These are phyloP conservation scores for Apiotrichum akiyoshidainum DNA, from an alignment of 1,284 basidiomycete genomes.

Conservation along the genomic window DNA sequence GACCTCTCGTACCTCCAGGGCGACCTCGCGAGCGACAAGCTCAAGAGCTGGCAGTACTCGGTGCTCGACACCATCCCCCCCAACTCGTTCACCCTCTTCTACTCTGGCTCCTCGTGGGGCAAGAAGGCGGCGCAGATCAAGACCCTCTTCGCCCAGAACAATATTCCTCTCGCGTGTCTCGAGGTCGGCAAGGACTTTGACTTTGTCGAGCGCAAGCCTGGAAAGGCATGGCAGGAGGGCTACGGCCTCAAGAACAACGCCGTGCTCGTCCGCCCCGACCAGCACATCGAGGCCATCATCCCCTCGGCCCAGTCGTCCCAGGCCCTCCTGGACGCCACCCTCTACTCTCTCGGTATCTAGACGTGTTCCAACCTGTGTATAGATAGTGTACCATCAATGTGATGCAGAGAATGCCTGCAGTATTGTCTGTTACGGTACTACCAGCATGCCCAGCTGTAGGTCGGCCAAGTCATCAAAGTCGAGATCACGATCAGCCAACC, in stretches of 20 bases:
- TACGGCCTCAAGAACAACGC: conserved; percentile 19
- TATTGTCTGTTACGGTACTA: too few species aligned
- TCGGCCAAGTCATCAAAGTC: too few species aligned
- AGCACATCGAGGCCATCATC: conserved; percentile 21
- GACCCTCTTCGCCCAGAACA: conserved; percentile 3
- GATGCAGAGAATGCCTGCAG: background rate
- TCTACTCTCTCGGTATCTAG: conserved; percentile 7
- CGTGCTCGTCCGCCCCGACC: conserved; percentile 23
- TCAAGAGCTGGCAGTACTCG: conserved; percentile 18
- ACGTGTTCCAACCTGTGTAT: conserved; percentile 3
- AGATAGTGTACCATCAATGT: conserved; percentile 6
- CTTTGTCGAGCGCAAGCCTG: conserved; percentile 20
- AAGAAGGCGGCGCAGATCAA: conserved; percentile 12
- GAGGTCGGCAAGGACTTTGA: conserved; percentile 24
- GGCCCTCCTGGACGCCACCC: background rate
- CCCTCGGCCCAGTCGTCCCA: background rate
- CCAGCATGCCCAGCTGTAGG: too few species aligned
- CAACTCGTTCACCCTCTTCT: conserved; percentile 17
- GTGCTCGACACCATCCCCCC: conserved; percentile 21
- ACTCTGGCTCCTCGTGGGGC: conserved; percentile 14
- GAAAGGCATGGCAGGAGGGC: conserved; percentile 19
- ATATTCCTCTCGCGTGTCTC: conserved; percentile 8
- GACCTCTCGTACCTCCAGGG: conserved; percentile 21
- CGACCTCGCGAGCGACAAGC: conserved; percentile 17
- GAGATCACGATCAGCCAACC: too few species aligned